phyloP scores from a whole-genome alignment of 371 early-diverging fungal species.

The Syncephalastrum sp. region DNA sequence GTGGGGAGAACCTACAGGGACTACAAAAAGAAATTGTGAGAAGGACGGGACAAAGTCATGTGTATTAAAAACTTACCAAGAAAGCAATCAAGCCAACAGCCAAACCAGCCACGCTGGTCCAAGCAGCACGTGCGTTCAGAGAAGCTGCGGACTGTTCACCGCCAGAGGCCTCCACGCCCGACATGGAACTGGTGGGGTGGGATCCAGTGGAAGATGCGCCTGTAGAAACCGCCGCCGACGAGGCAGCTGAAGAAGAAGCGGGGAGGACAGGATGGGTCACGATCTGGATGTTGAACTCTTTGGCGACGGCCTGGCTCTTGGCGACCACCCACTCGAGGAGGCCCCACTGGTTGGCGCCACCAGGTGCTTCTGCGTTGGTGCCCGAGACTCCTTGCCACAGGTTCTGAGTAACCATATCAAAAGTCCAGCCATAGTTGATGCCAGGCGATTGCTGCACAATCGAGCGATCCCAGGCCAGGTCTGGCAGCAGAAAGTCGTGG shows the following conservation, averaged over 20 bases:
- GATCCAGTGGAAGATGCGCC: neutral
- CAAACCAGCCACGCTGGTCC: no score
- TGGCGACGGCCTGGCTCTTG: conserved; percentile 34
- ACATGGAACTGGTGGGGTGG: no score
- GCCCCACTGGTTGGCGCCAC: conserved; percentile 50
- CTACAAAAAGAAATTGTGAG: no score
- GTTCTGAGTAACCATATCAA: conserved; percentile 40
- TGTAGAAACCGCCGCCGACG: conserved; percentile 9
- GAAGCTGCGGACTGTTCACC: no score
- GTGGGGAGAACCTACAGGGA: no score
- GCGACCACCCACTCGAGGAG: conserved; percentile 48
- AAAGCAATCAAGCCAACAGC: no score
- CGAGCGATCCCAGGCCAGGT: conserved; percentile 54
- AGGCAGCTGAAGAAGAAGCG: conserved; percentile 31
- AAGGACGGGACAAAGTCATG: no score
- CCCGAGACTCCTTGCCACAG: conserved; percentile 35
- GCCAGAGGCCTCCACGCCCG: no score
- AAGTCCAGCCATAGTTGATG: conserved; percentile 52
- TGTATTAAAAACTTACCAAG: no score
- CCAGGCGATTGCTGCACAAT: conserved; percentile 58
- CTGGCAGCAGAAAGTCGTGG: conserved; percentile 49
- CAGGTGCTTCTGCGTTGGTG: conserved; percentile 14
- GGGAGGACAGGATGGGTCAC: conserved; percentile 26
- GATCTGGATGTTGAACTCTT: conserved; percentile 44
- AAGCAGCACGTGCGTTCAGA: no score